Base-by-base conservation (phyloP, 148 eudicot genomes). In the Heliosperma pusillum region DNA sequence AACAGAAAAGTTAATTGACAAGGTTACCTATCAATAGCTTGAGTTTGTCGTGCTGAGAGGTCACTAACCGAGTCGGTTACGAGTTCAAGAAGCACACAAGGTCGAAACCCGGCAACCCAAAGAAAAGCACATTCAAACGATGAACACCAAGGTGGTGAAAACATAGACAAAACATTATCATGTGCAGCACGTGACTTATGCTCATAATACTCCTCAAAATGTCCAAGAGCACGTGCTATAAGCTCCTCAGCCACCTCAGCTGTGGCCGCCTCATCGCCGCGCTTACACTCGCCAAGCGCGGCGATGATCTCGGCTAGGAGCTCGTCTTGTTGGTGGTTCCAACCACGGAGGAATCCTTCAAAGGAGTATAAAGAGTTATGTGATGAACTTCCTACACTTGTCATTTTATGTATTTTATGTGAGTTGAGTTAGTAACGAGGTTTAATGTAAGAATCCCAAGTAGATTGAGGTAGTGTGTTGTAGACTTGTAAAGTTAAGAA, bases 21-120 rank as follows among this genome's bases (percentile, higher is more conserved):
- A 26, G 1, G 8, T 15, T 57, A 76, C 80, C 82, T 42, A n/a
- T 71, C 74, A 26, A 89, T 64, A 45, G 72, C 53, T 69, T 19
- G 70, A 30, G 9, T 26, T 36, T 90, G 91, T 0, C 78, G 77
- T 25, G 80, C 52, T 0, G 81, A 53, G 19, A 90, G 61, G 44
- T 85, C 86, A 24, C 4, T 5, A 26, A 81, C 86, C 36, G 84
- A 69, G 79, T 65, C 76, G 24, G 61, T 60, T 2, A 81, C 81
- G 64, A 88, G 78, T 13, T 71, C 63, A 19, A 84, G 66, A 1
- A 83, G 71, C 13, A 78, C 67, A 3, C 74, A 65, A 36, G 91
- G 89, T 20, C 81, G 77, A 64, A 82, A 86, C 74, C 91, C 91
- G 70, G 82, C 74, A 11, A 88, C 25, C 89, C 91, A 86, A 47